Conservation (phyloP, 2,329 filamentous ascomycete genomes). For the Colletotrichum sp. region DNA sequence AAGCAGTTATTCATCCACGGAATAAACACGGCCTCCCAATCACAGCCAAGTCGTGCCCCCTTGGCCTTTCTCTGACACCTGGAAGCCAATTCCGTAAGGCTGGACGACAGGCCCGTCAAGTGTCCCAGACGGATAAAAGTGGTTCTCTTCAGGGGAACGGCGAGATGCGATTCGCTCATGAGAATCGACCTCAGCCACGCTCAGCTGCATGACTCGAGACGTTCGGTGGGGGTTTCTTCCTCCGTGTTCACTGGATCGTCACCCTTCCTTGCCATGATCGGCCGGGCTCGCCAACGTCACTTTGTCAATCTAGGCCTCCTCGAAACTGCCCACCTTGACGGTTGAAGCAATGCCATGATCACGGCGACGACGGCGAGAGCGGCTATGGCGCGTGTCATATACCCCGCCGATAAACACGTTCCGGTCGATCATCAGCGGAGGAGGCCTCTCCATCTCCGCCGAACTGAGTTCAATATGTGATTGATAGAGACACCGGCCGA, state of each 20-base stretch:
- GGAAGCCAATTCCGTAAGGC: not conserved
- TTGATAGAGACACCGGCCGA: not conserved
- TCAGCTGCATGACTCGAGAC: conserved; percentile 5
- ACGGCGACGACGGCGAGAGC: not conserved
- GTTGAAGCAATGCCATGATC: not conserved
- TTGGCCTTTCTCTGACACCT: not conserved
- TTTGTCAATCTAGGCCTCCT: not conserved
- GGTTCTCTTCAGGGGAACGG: not conserved
- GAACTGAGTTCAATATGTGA: not conserved
- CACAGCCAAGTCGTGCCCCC: not conserved
- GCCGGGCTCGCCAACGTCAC: not conserved
- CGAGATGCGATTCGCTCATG: conserved; percentile 16
- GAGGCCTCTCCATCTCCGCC: not conserved
- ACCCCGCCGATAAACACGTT: not conserved
- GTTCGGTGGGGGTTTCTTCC: not conserved
- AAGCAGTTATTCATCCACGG: not conserved
- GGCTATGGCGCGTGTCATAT: not conserved
- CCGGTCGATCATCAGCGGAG: not conserved
- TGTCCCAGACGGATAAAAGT: not conserved
- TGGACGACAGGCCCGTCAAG: not conserved
- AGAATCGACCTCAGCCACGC: conserved; percentile 5
- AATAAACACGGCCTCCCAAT: not conserved
- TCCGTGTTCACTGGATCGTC: not conserved
- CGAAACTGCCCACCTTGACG: not conserved
- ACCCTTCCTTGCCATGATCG: not conserved